phyloP scores from a whole-genome alignment of 2,329 filamentous ascomycete species.

The Pseudocercospora macadamiae region DNA sequence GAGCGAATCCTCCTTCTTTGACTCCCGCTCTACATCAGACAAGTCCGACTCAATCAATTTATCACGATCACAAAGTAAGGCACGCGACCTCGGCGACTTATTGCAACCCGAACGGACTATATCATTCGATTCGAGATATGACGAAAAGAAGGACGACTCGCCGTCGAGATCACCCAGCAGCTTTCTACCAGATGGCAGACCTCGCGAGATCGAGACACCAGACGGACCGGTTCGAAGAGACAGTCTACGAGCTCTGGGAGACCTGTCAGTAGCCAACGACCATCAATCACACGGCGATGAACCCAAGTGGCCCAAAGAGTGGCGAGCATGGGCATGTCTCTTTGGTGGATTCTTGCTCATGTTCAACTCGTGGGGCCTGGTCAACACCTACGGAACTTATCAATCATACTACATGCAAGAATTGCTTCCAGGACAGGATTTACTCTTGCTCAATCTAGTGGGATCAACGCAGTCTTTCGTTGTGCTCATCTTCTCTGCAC shows the following conservation, averaged over 20 bases:
- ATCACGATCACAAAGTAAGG: constrained; percentile 23
- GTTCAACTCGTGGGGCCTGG: constrained; percentile 43
- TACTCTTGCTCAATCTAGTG: constrained; percentile 51
- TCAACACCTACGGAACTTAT: constrained; percentile 56
- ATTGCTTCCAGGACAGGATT: constrained; percentile 45
- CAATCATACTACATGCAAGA: constrained; percentile 53
- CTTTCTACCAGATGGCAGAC: constrained; percentile 4
- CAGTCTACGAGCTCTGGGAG: constrained; percentile 12
- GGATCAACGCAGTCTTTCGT: constrained; percentile 53
- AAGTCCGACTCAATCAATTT: constrained; percentile 21
- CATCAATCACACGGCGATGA: constrained; percentile 25
- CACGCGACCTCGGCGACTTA: constrained; percentile 14
- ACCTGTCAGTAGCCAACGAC: constrained; percentile 14
- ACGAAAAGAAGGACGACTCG: constrained; percentile 11
- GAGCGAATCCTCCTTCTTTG: constrained; percentile 18
- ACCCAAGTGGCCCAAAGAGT: constrained; percentile 49
- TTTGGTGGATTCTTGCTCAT: constrained; percentile 55
- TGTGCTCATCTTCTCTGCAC: constrained; percentile 49
- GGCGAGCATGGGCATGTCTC: constrained; percentile 50
- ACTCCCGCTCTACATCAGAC: constrained; percentile 24
- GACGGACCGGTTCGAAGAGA: constrained; percentile 21
- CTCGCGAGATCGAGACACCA: constrained; percentile 22
- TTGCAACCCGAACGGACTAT: constrained; percentile 8
- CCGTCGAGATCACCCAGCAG: constrained; percentile 1
- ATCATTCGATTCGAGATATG: constrained; percentile 20